Conservation (phyloP, 2,329 filamentous ascomycete genomes). For the Cadophora luteo-olivacea region DNA sequence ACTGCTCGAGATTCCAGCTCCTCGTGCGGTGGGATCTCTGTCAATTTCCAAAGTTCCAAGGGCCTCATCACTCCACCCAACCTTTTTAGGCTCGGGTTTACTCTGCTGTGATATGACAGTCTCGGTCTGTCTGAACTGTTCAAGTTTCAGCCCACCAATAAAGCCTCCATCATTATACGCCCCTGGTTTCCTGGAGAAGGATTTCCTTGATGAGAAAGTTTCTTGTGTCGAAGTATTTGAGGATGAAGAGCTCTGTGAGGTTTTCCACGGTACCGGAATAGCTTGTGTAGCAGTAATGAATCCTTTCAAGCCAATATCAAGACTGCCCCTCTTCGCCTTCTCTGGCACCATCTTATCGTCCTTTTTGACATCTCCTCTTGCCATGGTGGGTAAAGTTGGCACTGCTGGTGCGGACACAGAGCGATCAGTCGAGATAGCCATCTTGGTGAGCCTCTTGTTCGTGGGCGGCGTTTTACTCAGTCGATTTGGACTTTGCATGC, state of each 20-base stretch:
- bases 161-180: slow-evolving; percentile 33
- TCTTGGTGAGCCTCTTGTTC: slow-evolving; percentile 32
- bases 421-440: slow-evolving; percentile 28
- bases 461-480: slow-evolving; percentile 43
- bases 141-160: slow-evolving; percentile 43
- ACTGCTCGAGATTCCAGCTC: slow-evolving; percentile 5
- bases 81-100: slow-evolving; percentile 21
- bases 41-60: slow-evolving; percentile 9
- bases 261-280: slow-evolving; percentile 31
- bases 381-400: slow-evolving; percentile 17
- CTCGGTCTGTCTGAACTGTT: slow-evolving; percentile 32
- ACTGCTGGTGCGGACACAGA: slow-evolving; percentile 29
- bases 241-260: slow-evolving; percentile 17
- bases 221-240: slow-evolving; percentile 23
- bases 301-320: slow-evolving; percentile 36
- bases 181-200: slow-evolving; percentile 15
- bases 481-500: slow-evolving; percentile 44
- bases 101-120: slow-evolving; percentile 34
- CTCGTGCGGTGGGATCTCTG: neutral
- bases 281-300: slow-evolving; percentile 31
- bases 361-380: slow-evolving; percentile 19
- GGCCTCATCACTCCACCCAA: slow-evolving; percentile 14
- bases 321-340: slow-evolving; percentile 34
- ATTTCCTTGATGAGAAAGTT: slow-evolving; percentile 18
- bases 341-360: slow-evolving; percentile 5